phyloP scores from a whole-genome alignment of 805 yeast species.

The Ascoidea asiatica region DNA sequence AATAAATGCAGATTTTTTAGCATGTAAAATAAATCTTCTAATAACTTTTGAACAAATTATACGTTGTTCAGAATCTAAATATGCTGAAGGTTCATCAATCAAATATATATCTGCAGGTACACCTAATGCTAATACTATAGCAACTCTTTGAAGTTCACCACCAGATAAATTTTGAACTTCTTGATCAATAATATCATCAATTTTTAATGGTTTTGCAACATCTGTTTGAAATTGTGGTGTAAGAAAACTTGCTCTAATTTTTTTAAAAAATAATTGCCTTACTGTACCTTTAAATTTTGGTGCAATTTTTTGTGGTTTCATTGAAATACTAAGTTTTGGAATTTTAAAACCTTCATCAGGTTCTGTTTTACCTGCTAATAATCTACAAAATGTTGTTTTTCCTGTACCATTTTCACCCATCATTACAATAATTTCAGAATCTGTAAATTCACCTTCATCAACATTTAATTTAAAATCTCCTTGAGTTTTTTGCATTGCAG shows the following conservation, averaged over 20 bases:
- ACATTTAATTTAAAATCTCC: slow-evolving; percentile 87
- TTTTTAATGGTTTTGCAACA: slow-evolving; percentile 88
- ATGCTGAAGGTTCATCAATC: slow-evolving; percentile 98
- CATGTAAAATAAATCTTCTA: slow-evolving; percentile 88
- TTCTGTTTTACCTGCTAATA: slow-evolving; percentile 83
- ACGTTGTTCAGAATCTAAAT: slow-evolving; percentile 99
- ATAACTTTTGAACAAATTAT: slow-evolving; percentile 97
- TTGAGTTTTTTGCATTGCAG: slow-evolving; percentile 78
- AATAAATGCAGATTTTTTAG: slow-evolving; percentile 96
- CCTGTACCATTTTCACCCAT: slow-evolving; percentile 99
- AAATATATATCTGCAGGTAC: slow-evolving; percentile 89
- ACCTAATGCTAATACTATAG: slow-evolving; percentile 91
- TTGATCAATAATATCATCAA: slow-evolving; percentile 91
- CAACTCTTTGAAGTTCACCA: slow-evolving; percentile 99
- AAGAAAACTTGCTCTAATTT: slow-evolving; percentile 85
- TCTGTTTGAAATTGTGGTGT: slow-evolving; percentile 98
- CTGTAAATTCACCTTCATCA: slow-evolving; percentile 82
- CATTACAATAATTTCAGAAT: slow-evolving; percentile 95
- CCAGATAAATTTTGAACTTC: slow-evolving; percentile 97
- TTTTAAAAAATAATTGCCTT: slow-evolving; percentile 92
- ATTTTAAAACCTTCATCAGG: slow-evolving; percentile 72
- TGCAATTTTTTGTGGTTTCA: slow-evolving; percentile 99
- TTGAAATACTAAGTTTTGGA: slow-evolving; percentile 83
- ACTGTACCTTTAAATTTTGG: slow-evolving; percentile 99
- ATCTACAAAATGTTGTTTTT: slow-evolving; percentile 92